Base-by-base conservation (phyloP, 495 filamentous ascomycete species). In the Xylaria venustula region DNA sequence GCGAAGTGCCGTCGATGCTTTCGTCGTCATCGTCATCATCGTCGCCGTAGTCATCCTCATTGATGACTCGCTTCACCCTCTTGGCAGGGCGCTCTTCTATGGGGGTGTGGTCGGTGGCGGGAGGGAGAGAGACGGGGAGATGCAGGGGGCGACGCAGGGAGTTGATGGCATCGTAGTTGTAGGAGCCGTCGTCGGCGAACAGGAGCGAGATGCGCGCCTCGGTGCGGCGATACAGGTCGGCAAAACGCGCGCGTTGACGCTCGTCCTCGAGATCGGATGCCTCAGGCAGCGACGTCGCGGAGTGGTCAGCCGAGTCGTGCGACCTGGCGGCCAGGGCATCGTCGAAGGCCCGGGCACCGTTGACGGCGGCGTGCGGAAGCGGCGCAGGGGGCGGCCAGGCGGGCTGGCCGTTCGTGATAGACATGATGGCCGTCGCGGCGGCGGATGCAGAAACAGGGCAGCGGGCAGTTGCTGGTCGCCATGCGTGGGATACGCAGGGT, bases 31-130 rank as follows among this genome's bases (percentile, higher is more conserved):
- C 85, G 3, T 90, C 88, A 44, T 95, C 90, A 55, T 94, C 91
- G 48, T 96, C 90, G 48, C 90, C 90, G 66, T 91, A 91, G 73
- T 90, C 86, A 58, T 88, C 88, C 61, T 92, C 89, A 66, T 91
- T 87, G 65, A 85, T 83, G 68, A 81, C 74, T 66, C 83, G 78
- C 67, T 80, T 82, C 9, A 76, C 77, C 57, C 74, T 70, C 64
- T 81, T 81, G 47, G 72, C 69, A 54, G 79, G 78, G 56, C 76
- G 79, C 61, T 81, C 79, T 57, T 77, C 67, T 48, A 77, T 71
- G 9, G 75, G 73, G 49, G 75, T 60, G 63, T 80, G 78, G 63
- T 81, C 79, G 64, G 78, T 80, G 51, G 78, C 71, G 62, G 78
- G 74, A 12, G 74, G 78, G 15, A 72, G 68, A 59, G 72, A 59